These are phyloP conservation scores for Penicillium nucicola DNA, from an alignment of 495 filamentous ascomycete species.

Conservation along the genomic window DNA sequence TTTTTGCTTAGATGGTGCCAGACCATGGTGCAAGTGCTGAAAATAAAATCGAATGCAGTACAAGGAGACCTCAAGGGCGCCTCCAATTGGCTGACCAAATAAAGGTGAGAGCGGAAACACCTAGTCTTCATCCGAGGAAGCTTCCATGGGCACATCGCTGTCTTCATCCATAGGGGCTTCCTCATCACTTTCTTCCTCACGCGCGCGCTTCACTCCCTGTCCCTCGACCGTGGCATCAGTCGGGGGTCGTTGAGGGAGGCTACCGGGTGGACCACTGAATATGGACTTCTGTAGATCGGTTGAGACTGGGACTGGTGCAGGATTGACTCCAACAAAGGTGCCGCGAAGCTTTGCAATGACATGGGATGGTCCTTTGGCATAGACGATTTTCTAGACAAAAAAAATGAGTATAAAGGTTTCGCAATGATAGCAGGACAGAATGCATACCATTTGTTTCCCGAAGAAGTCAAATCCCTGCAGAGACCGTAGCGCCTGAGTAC, in stretches of 20 bases:
- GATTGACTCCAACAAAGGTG: slow-evolving; percentile 62
- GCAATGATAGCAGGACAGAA: neutral
- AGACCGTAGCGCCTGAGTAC: slow-evolving; percentile 85
- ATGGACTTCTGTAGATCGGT: slow-evolving; percentile 80
- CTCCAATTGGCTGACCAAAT: too few relatives aligned
- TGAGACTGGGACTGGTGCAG: slow-evolving; percentile 53
- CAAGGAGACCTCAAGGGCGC: too few relatives aligned
- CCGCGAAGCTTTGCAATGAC: slow-evolving; percentile 86
- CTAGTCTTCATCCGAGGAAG: slow-evolving; percentile 52
- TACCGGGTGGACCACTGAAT: slow-evolving; percentile 64
- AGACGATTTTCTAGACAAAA: slow-evolving; percentile 69
- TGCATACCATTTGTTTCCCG: slow-evolving; percentile 78
- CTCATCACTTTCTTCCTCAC: slow-evolving; percentile 68
- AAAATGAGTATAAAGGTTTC: neutral
- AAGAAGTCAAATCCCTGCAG: slow-evolving; percentile 85
- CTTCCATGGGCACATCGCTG: slow-evolving; percentile 55
- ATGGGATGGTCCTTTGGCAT: slow-evolving; percentile 83
- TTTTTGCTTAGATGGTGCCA: slow-evolving; percentile 30
- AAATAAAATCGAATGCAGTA: neutral
- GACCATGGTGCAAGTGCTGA: slow-evolving; percentile 10
- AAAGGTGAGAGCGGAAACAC: neutral
- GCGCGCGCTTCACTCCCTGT: slow-evolving; percentile 60
- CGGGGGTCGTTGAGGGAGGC: slow-evolving; percentile 39
- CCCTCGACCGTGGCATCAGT: slow-evolving; percentile 34
- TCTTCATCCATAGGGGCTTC: slow-evolving; percentile 75